Conservation (phyloP, 768 basidiomycete genomes). For the Mycena belliarum region DNA sequence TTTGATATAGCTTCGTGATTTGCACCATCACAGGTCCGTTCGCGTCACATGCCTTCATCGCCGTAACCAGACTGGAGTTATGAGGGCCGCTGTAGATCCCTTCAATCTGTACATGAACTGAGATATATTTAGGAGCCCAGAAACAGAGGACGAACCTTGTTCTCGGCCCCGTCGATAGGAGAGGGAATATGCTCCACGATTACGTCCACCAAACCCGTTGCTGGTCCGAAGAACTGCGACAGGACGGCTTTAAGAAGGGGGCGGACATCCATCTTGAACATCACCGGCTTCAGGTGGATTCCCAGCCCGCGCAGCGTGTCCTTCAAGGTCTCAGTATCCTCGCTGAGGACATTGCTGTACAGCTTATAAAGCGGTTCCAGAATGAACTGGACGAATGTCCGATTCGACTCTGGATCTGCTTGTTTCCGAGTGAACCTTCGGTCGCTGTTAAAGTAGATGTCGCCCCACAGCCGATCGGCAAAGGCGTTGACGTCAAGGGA, state of each 20-base stretch:
- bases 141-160: constrained; percentile 51
- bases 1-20: constrained; percentile 92
- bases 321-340: constrained; percentile 87
- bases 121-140: background rate
- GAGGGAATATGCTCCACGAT: constrained; percentile 89
- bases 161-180: constrained; percentile 56
- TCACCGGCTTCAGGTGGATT: constrained; percentile 86
- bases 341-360: constrained; percentile 92
- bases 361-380: constrained; percentile 96
- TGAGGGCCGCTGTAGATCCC: constrained; percentile 88
- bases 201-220: constrained; percentile 91
- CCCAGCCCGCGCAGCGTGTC: constrained; percentile 74
- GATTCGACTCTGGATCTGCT: constrained; percentile 71
- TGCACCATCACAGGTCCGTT: constrained; percentile 92
- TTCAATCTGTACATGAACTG: constrained; percentile 54
- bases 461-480: constrained; percentile 93
- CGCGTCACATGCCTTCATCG: constrained; percentile 83
- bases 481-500: constrained; percentile 83
- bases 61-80: constrained; percentile 70
- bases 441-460: constrained; percentile 89
- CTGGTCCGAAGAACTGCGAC: constrained; percentile 93
- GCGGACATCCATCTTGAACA: constrained; percentile 98
- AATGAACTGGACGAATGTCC: constrained; percentile 95
- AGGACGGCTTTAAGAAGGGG: constrained; percentile 92
- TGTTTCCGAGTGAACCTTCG: constrained; percentile 91